Base-by-base conservation (phyloP, 495 filamentous ascomycete genomes). In the Extremus antarcticus region DNA sequence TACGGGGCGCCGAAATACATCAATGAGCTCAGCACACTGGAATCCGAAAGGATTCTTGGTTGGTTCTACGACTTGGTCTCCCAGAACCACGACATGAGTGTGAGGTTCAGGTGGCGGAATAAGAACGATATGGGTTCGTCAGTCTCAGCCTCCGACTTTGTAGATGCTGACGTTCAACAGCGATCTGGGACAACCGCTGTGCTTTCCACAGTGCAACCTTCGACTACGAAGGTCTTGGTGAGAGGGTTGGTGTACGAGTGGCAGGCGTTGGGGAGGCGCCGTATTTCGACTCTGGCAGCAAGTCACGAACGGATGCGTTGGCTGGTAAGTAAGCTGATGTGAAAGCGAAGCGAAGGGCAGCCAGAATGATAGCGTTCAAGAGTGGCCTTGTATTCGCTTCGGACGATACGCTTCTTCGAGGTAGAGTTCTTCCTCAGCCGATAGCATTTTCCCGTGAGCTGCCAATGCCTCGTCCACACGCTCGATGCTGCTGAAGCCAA, bases 11-110 rank as follows among this genome's bases (percentile, higher is more conserved):
- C 81, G 9, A 68, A 78, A 59, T 65, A 74, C 25, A 83, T 90
- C 67, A 79, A 88, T 65, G 86, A 77, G 11, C 63, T 91, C 35
- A 74, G 76, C 0, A 74, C 79, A 13, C 70, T 77, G n/a, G 88
- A 91, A 72, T 81, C 76, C 49, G 66, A 73, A 16, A 63, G 75
- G 40, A 68, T 90, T 29, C 70, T 88, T 15, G 25, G 20, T 0
- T 53, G 48, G 50, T 61, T 61, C 46, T 21, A 48, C 10, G 23
- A 50, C 0, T 65, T 88, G 17, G 76, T 91, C 53, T 73, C 78
- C 3, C 81, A 90, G 67, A 90, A 90, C 61, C 87, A 90, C 63
- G 86, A 92, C 62, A 65, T 88, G 57, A 86, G 90, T 70, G 84
- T 87, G 0, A 72, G 87, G 16, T 67, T 77, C 59, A 73, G 74